Evolutionary conservation across 768 basidiomycete species (phyloP), one percentile per base, ranked within the genome.

Genomic region (Kwoniella bestiolae): DNA sequence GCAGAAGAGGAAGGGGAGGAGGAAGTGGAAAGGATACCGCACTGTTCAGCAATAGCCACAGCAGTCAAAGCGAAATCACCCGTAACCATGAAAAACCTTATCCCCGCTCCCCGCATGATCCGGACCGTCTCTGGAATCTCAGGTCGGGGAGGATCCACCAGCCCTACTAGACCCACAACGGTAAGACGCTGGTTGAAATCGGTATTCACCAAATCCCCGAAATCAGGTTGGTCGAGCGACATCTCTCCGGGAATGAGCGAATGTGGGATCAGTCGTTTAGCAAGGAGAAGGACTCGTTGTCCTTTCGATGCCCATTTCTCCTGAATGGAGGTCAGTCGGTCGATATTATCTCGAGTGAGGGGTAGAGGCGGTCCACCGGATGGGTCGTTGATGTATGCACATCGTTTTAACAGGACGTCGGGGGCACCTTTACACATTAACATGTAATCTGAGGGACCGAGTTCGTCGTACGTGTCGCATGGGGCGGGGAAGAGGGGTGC

Each of bases 11-110:
- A n/a, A n/a, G n/a, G n/a, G n/a, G n/a, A n/a, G n/a, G n/a, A n/a
- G n/a, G 82, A 65, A 38, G 84, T 77, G 3, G 85, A 83, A 49
- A 87, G 82, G 65, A 87, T 86, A 26, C 87, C 85, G n/a, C 86
- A 86, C 68, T 87, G 86, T 11, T 83, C 81, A 11, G 88, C 88
- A 65, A 90, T 89, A 0, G 89, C 87, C 8, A 72, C 58, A 0
- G 87, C 87, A 0, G 88, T 89, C 14, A 85, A 81, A 29, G 86
- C 83, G 75, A 82, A 82, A 63, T 83, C 83, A 26, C 83, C 88
- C 82, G 82, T 90, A 60, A 89, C 86, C 82, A 89, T 86, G 71
- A 85, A 85, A 72, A 88, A 86, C 11, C 87, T 83, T 51, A 88
- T 86, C 4, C 87, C 87, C 7, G 87, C 88, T 14, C 83, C 72